Base-by-base conservation (phyloP, 306 rosid species). In the Luffa aegyptiaca region DNA sequence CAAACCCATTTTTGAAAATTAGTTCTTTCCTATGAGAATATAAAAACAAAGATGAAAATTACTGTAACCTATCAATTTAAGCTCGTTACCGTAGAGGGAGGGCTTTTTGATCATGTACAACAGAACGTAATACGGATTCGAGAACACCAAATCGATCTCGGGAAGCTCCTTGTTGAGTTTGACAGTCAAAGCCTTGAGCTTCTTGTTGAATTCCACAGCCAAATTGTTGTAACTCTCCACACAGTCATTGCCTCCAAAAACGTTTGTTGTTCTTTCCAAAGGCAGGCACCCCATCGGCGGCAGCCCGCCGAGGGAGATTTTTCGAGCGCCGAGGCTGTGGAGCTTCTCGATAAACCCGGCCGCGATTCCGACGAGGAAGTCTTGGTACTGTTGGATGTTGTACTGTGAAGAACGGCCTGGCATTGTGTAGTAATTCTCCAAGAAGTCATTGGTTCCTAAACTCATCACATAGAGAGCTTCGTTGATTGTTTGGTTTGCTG, bases 281-380 rank as follows among this genome's bases (percentile, higher is more conserved):
- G 98, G 98, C 81, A 94, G 76, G 85, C 97, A 94, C 18, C 98
- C 98, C 98, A 94, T 94, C 1, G 98, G 98, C 62, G 97, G 97
- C 20, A 94, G 72, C 17, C 98, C 98, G 62, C 98, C 98, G 0
- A 94, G 83, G 51, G 98, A 92, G 11, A 94, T 89, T 83, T 89
- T 94, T 63, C 98, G 79, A 52, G 95, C 98, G 12, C 98, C 98
- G 10, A 91, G 89, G 21, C 35, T 71, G 80, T 94, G 84, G 55
- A 94, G 90, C 55, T 64, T 53, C 64, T 74, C 85, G 33, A 92
- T 80, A 90, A 92, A 94, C 77, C 85, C 85, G 45, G 62, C 86
- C 0, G 97, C 97, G 3, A 91, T 91, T 2, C 90, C 88, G 18
- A 84, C 71, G 8, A 94, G 90, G 37, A 90, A 91, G 64, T 59